Evolutionary conservation across 768 basidiomycete genomes (phyloP), one percentile per base, ranked within the genome.

Genomic region (Hypholoma sublateritium): DNA sequence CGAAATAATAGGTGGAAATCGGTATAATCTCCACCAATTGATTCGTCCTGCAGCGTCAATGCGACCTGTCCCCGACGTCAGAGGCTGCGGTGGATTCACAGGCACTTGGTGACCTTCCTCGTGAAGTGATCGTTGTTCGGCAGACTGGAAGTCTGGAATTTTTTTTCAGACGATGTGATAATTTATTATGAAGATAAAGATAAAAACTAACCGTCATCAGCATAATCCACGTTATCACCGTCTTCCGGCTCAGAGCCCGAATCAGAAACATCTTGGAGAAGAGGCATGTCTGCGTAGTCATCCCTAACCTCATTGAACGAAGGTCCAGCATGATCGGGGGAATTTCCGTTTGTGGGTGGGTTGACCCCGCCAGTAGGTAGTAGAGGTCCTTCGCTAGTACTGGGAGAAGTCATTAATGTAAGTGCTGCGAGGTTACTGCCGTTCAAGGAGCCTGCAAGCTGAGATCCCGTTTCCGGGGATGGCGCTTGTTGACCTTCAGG

Each of bases 11-110:
- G 89, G 78, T 7, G 87, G 88, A 74, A 91, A 92, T n/a, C 89
- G 82, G 66, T 91, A 91, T 63, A 91, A 70, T 54, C 90, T 76
- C 91, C 91, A 92, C 84, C 89, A 89, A 65, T 92, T 92, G 56
- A 92, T 79, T 16, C 80, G 69, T 12, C 76, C 78, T 42, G 71
- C 66, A 3, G 70, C 70, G 50, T 73, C 73, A 45, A 74, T 61
- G 41, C 69, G 65, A 21, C 59, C 50, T 1, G 59, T 46, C 24
- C 55, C 60, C 35, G 44, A 55, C n/a, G 52, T 28, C 24, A 19
- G 25, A 16, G 50, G 25, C 21, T 13, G 42, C 24, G 42, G 41
- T 41, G 44, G 28, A 34, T 32, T 17, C 22, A 13, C 4, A 34
- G 36, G 43, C 14, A 41, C 48, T 21, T n/a, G 36, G 43, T 32